Conservation (phyloP, 2,329 filamentous ascomycete genomes). For the Aspergillus clavatus region DNA sequence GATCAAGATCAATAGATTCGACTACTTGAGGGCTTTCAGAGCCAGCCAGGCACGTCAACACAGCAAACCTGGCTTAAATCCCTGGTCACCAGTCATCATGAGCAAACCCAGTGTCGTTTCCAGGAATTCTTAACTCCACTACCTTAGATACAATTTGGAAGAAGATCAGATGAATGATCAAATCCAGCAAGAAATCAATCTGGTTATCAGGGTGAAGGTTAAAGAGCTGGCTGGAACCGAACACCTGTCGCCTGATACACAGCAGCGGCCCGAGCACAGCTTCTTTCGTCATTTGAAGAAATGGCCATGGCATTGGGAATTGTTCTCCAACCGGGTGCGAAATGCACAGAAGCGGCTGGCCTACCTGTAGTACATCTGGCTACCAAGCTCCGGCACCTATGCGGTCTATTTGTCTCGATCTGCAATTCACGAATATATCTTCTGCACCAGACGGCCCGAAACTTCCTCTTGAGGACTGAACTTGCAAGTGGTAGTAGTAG, state of each 20-base stretch:
- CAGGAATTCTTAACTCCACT: too few relatives aligned
- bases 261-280: slow-evolving; percentile 6
- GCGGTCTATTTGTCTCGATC: neutral
- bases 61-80: slow-evolving; percentile 8
- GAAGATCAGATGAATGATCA: too few relatives aligned
- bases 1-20: slow-evolving; percentile 4
- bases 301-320: slow-evolving; percentile 13
- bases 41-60: neutral
- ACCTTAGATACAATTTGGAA: too few relatives aligned
- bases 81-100: slow-evolving; percentile 13
- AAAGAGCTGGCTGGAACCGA: neutral
- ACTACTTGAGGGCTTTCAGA: slow-evolving; percentile 5
- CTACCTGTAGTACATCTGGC: neutral
- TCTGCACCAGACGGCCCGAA: neutral
- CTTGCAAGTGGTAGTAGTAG: too few relatives aligned
- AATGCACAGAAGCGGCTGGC: neutral
- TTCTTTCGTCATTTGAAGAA: slow-evolving; percentile 11
- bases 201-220: slow-evolving; percentile 3
- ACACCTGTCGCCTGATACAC: neutral
- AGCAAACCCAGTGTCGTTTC: slow-evolving; percentile 6
- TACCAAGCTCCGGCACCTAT: neutral
- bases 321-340: neutral
- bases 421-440: neutral
- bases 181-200: slow-evolving; percentile 7
- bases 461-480: too few relatives aligned